phyloP scores from a whole-genome alignment of 1,139 yeast genomes.

The Saccharomycopsis hybrid region DNA sequence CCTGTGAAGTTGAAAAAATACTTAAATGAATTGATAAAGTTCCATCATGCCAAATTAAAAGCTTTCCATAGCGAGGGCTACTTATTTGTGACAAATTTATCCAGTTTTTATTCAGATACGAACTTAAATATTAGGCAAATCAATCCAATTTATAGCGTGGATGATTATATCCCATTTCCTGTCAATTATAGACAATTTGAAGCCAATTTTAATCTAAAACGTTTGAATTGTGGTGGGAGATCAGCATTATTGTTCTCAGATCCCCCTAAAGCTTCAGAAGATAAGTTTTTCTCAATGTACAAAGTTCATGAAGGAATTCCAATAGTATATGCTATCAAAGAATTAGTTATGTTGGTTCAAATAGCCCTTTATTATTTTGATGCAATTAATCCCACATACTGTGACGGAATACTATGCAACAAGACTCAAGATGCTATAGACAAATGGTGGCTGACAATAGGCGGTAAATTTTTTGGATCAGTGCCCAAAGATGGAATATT shows the following conservation, averaged over 20 bases:
- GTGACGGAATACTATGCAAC: conserved; percentile 80
- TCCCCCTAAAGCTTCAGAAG: conserved; percentile 74
- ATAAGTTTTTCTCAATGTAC: conserved; percentile 75
- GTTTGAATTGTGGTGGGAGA: conserved; percentile 80
- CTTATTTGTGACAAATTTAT: conserved; percentile 72
- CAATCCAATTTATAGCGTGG: conserved; percentile 8
- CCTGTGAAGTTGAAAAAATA: conserved; percentile 53
- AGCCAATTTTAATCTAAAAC: conserved; percentile 69
- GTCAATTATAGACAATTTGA: conserved; percentile 36
- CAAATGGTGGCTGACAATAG: conserved; percentile 81
- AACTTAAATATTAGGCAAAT: conserved; percentile 36
- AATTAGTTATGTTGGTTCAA: conserved; percentile 68
- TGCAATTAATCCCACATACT: conserved; percentile 57
- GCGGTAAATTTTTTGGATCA: conserved; percentile 53
- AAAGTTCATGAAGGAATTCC: conserved; percentile 45
- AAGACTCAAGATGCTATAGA: conserved; percentile 65
- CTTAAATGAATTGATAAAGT: conserved; percentile 56
- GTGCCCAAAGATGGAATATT: conserved; percentile 43
- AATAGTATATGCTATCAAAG: conserved; percentile 62
- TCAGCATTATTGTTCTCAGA: conserved; percentile 61
- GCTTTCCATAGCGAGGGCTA: conserved; percentile 44
- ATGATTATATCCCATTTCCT: conserved; percentile 15
- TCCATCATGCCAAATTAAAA: conserved; percentile 53
- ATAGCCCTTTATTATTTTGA: conserved; percentile 73
- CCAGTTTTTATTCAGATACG: conserved; percentile 71